phyloP scores from a whole-genome alignment of 2,329 filamentous ascomycete species.

The Hypoxylon sp. region DNA sequence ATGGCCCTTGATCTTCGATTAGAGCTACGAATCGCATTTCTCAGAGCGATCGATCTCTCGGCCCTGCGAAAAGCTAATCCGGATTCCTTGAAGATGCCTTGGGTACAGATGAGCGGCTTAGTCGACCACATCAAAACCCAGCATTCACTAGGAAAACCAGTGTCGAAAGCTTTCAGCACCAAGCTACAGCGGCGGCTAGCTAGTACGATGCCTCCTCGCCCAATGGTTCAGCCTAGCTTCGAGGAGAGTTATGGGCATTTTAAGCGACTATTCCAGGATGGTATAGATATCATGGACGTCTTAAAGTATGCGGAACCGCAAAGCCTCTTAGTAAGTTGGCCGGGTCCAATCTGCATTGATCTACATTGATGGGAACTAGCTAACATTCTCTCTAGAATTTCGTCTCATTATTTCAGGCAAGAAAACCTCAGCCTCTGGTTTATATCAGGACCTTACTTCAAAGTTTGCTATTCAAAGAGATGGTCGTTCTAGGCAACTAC shows the following conservation, averaged over 20 bases:
- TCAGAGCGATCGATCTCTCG: constrained; percentile 66
- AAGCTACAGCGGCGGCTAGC: constrained; percentile 93
- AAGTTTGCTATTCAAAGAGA: constrained; percentile 78
- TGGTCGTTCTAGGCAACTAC: constrained; percentile 75
- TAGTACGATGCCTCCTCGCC: constrained; percentile 91
- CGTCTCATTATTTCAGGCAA: constrained; percentile 78
- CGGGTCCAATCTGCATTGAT: constrained; percentile 32
- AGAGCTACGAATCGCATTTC: constrained; percentile 72
- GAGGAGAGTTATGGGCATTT: constrained; percentile 79
- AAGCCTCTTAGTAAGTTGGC: constrained; percentile 72
- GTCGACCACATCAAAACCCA: constrained; percentile 71
- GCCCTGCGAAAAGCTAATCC: constrained; percentile 58
- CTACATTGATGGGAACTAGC: constrained; percentile 12
- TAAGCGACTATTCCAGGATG: constrained; percentile 77
- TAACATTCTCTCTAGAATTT: constrained; percentile 71
- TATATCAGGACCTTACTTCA: constrained; percentile 87
- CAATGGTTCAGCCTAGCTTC: constrained; percentile 83
- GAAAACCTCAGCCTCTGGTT: constrained; percentile 84
- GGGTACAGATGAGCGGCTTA: constrained; percentile 63
- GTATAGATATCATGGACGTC: constrained; percentile 74
- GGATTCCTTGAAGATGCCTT: constrained; percentile 62
- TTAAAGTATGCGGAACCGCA: constrained; percentile 76
- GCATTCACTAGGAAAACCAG: constrained; percentile 70
- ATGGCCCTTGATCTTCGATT: constrained; percentile 75
- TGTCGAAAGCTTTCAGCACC: constrained; percentile 85